Base-by-base conservation (phyloP, 179 eudicot genomes). In the Pouteria campechiana region DNA sequence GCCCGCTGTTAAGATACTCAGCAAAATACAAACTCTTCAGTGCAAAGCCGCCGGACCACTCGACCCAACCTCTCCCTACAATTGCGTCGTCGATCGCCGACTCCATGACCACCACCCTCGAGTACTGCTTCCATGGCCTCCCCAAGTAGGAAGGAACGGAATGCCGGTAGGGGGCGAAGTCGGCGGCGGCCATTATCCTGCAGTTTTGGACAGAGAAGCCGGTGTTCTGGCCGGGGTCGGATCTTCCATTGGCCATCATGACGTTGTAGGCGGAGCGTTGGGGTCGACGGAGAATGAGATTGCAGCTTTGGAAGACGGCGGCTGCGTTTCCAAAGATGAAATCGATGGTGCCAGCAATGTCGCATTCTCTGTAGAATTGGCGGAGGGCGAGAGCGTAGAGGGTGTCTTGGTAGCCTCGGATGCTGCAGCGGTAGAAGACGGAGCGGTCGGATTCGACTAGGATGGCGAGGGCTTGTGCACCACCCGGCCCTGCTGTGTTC, bases 181-280 rank as follows among this genome's bases (percentile, higher is more conserved):
- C 82, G 0, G 61, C 55, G 6, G 73, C 56, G 2, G 82, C 53
- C 17, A 24, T 9, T 1, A 83, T 48, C 8, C 77, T 57, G 3
- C 64, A 70, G 28, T 68, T 61, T 4, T 61, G 48, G 16, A 76
- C 69, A 0, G 74, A 63, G 45, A 62, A 62, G 2, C 68, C 68
- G 1, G 60, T 53, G 43, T 46, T 55, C 50, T 62, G 57, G 0
- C 51, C 56, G 0, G 51, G 56, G 25, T 49, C 60, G 1, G 35
- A 5, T 13, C 68, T 48, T 5, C 68, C 68, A 30, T 27, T 49
- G 1, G 68, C 61, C 14, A 59, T 33, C 32, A 56, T 55, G 0
- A 44, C 61, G 11, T 54, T 41, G 60, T 54, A 62, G 32, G 45
- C 34, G 1, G 42, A 47, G 3, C 44, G 14, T 5, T 25, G 3